Conservation (phyloP, 2,329 filamentous ascomycete genomes). For the Talaromyces sp. region DNA sequence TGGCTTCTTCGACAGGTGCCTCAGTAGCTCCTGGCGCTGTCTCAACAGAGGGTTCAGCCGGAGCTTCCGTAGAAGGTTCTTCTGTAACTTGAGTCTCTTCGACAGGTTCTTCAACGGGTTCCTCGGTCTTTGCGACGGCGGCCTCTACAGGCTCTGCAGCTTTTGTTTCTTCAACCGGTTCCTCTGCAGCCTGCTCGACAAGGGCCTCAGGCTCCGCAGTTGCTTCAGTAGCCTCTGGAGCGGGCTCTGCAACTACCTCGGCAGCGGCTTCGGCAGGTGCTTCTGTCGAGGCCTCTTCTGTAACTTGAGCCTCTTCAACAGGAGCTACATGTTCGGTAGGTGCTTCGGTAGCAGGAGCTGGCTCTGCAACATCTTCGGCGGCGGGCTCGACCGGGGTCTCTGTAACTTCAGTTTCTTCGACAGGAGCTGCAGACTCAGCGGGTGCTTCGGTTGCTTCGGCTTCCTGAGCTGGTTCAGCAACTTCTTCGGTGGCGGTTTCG, state of each 20-base stretch:
- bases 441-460: neutral
- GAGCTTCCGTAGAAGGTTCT: neutral
- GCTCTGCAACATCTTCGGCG: neutral
- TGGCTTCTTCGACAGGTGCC: neutral
- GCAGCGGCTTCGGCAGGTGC: neutral
- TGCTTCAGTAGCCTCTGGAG: neutral
- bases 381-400: neutral
- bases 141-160: neutral
- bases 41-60: neutral
- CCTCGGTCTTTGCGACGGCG: neutral
- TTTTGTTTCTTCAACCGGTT: neutral
- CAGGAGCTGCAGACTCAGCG: neutral
- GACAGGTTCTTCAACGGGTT: neutral
- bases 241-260: neutral
- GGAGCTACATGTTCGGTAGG: neutral
- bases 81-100: neutral
- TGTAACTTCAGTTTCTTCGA: neutral
- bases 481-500: neutral
- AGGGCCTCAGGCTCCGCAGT: neutral
- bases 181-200: neutral
- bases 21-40: neutral
- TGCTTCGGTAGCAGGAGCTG: neutral
- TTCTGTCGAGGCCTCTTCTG: neutral
- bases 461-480: neutral
- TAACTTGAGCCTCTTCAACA: neutral